Evolutionary conservation across 768 basidiomycete genomes (phyloP).

Genomic region (Porphyrellus cyaneotinctus): DNA sequence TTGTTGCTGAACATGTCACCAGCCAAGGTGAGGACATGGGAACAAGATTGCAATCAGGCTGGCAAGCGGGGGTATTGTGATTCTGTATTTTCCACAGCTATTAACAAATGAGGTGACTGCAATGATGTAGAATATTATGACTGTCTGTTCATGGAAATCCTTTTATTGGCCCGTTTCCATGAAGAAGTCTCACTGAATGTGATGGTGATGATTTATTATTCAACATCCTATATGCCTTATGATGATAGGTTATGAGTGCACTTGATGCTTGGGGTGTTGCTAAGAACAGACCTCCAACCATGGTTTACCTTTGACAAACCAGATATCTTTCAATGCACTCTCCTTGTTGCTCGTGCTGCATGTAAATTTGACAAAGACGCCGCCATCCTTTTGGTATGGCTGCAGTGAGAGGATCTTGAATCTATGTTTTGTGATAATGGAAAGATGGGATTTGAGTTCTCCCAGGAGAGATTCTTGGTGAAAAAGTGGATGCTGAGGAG

Average conservation of each 20-base stretch:
- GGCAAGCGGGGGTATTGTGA: constrained; percentile 28
- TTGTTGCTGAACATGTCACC: constrained; percentile 31
- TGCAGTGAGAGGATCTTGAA: constrained; percentile 64
- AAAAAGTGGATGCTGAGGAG: constrained; percentile 56
- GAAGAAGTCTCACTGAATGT: no score
- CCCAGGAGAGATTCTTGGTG: constrained; percentile 57
- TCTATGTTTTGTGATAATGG: constrained; percentile 47
- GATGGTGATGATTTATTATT: no score
- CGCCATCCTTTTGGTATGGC: constrained; percentile 75
- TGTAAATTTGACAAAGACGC: constrained; percentile 74
- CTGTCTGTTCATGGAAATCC: no score
- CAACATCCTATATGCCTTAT: no score
- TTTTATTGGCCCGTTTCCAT: no score
- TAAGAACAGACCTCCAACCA: constrained; percentile 68
- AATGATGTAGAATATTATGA: no score
- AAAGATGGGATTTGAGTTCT: constrained; percentile 46
- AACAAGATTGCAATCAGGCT: constrained; percentile 25
- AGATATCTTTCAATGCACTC: constrained; percentile 44
- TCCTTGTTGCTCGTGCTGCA: constrained; percentile 44
- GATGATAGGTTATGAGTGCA: constrained; percentile 1
- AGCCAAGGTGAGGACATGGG: constrained; percentile 17
- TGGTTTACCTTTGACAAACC: constrained; percentile 74
- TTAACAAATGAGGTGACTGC: no score
- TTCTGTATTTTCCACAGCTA: constrained; percentile 22
- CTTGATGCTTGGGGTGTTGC: neutral